These are phyloP conservation scores for Bromus sterilis DNA, from an alignment of 176 grass and related monocot genomes.

Conservation along the genomic window DNA sequence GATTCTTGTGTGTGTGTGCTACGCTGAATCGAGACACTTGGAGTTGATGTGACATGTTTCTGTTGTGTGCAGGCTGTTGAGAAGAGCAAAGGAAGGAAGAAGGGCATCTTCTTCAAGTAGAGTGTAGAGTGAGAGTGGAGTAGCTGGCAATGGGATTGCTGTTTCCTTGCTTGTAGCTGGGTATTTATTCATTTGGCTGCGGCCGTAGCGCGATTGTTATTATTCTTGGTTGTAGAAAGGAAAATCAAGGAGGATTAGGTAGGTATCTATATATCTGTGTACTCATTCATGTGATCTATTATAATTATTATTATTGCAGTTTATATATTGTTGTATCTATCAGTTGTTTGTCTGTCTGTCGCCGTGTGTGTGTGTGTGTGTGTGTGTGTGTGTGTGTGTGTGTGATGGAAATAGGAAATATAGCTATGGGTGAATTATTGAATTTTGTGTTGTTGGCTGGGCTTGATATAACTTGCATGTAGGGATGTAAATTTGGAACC, in stretches of 20 bases:
- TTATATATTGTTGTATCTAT: not conserved
- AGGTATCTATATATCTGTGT: not conserved
- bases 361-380: too few relatives aligned
- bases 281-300: not conserved
- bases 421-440: too few relatives aligned
- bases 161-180: not conserved
- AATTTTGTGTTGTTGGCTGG: too few relatives aligned
- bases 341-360: not conserved
- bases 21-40: not conserved
- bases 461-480: too few relatives aligned
- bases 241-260: not conserved
- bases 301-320: too few relatives aligned
- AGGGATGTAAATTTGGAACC: too few relatives aligned
- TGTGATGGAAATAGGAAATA: too few relatives aligned
- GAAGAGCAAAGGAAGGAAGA: conserved; percentile 78
- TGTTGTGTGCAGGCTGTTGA: conserved; percentile 59
- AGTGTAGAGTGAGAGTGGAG: not conserved
- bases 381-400: too few relatives aligned
- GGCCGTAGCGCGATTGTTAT: not conserved
- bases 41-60: not conserved
- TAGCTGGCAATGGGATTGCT: not conserved
- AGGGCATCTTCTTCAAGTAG: conserved; percentile 95
- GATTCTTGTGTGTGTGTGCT: not conserved
- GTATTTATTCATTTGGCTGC: not conserved
- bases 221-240: not conserved